Percentiles rank a stretch among this genome's conserved stretches.
Evolutionary conservation across 1,284 basidiomycete species (phyloP).

Genomic region (Omphalotus olearius): DNA sequence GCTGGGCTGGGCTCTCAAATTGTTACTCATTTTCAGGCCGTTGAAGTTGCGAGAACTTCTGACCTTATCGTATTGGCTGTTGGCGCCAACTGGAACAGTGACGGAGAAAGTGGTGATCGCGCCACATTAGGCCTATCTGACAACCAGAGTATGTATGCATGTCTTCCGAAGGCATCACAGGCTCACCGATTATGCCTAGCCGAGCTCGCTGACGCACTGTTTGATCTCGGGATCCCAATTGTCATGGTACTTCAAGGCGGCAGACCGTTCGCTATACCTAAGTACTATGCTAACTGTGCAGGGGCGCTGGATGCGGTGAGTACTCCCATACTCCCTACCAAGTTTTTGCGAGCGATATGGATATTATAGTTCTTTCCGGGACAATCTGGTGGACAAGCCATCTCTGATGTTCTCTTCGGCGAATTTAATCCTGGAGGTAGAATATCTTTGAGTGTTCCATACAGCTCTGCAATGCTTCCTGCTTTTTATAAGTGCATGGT

Average conservation of each 20-base stretch:
- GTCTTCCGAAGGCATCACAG: neutral
- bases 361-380: conserved; percentile 24
- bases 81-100: conserved; percentile 27
- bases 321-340: neutral
- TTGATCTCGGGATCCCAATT: conserved; percentile 24
- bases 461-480: conserved; percentile 21
- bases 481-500: conserved; percentile 24
- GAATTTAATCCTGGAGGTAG: conserved; percentile 25
- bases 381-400: conserved; percentile 26
- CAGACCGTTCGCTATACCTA: conserved; percentile 24
- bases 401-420: conserved; percentile 25
- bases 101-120: conserved; percentile 26
- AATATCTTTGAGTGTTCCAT: conserved; percentile 25
- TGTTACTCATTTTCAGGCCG: conserved; percentile 16
- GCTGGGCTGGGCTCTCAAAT: no score
- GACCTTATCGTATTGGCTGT: conserved; percentile 26
- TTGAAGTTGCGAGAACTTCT: conserved; percentile 21
- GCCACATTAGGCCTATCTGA: conserved; percentile 23
- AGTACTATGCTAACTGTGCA: conserved; percentile 22
- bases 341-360: neutral
- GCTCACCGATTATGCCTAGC: conserved; percentile 13
- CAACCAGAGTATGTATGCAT: conserved; percentile 23
- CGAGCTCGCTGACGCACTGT: conserved; percentile 22
- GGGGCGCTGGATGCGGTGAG: conserved; percentile 23
- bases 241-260: conserved; percentile 26